These are phyloP conservation scores for Botrytis aclada DNA, from an alignment of 2,329 filamentous ascomycete genomes.

Conservation along the genomic window DNA sequence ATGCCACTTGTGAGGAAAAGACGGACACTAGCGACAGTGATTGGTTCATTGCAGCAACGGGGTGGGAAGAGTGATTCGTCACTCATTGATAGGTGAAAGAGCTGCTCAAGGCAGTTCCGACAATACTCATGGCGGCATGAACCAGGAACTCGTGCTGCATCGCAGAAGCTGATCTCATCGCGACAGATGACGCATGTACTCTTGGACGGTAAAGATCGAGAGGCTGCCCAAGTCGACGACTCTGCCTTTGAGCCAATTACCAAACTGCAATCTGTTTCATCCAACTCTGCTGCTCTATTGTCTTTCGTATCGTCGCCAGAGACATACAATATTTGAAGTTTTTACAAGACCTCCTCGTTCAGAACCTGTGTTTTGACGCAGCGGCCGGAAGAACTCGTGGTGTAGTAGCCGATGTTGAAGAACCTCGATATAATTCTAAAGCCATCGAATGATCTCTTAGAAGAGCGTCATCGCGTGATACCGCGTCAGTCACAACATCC, in stretches of 20 bases:
- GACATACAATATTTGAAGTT: constrained; percentile 26
- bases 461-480: constrained; percentile 15
- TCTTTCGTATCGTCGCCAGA: not conserved
- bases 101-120: constrained; percentile 43
- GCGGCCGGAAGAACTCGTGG: not conserved
- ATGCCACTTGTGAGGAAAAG: constrained; percentile 41
- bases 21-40: constrained; percentile 40
- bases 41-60: constrained; percentile 47
- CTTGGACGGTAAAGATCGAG: not conserved
- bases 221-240: constrained; percentile 16
- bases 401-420: not conserved
- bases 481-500: not conserved
- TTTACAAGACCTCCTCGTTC: constrained; percentile 27
- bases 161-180: constrained; percentile 19
- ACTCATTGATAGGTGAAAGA: constrained; percentile 45
- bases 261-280: not conserved
- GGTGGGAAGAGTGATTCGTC: constrained; percentile 56
- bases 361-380: constrained; percentile 11
- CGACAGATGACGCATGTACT: constrained; percentile 22
- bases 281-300: not conserved
- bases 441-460: constrained; percentile 25
- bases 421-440: constrained; percentile 16
- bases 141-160: constrained; percentile 26
- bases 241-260: not conserved
- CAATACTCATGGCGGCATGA: constrained; percentile 52